Evolutionary conservation across 495 filamentous ascomycete genomes (phyloP), one percentile per base, ranked within the genome.

Genomic region (Paragyromitra xinjiangensis): DNA sequence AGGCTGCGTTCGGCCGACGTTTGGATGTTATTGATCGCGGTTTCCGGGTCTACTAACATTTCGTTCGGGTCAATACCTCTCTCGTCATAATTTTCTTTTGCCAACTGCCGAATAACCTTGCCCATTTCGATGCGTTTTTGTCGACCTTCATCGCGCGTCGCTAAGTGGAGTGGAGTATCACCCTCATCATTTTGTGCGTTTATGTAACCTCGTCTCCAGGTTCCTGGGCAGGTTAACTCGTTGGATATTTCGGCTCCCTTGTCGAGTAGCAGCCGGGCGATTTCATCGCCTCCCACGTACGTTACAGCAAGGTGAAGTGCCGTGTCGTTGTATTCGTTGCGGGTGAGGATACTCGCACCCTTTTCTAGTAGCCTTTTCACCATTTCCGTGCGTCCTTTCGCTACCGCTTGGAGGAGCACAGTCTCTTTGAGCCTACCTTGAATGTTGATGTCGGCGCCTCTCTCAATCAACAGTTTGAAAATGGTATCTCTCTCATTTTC

Each of bases 121-220:
- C 58, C 73, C 37, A 50, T 22, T n/a, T 72, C 73, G 22, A 72
- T 65, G 12, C 73, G 73, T 37, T 58, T 76, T 56, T 22, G 65
- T 11, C 73, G 69, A 44, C 44, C 73, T 58, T 72, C 76, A 9
- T 78, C 71, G 19, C 75, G 75, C 11, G 70, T 83, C 11, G 78
- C 66, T 83, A 39, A 83, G 73, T 37, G 85, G 78, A 63, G 85
- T 75, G 74, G 85, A 78, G 75, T 78, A 12, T 78, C 62, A n/a
- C 75, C 75, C 61, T 78, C 71, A n/a, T 78, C 69, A 22, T 78
- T 78, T 61, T 69, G 62, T 16, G 42, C 63, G 51, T 79, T 34
- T 19, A 76, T 58, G 40, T 69, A 74, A 26, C 14, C 39, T 37
- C 26, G 24, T 39, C 45, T 48, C n/a, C 24, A 74, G n/a, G 50